Percentiles rank a stretch among this genome's conserved stretches.
Conservation (phyloP, 2,329 filamentous ascomycete genomes). For the Cladosporium sp. region DNA sequence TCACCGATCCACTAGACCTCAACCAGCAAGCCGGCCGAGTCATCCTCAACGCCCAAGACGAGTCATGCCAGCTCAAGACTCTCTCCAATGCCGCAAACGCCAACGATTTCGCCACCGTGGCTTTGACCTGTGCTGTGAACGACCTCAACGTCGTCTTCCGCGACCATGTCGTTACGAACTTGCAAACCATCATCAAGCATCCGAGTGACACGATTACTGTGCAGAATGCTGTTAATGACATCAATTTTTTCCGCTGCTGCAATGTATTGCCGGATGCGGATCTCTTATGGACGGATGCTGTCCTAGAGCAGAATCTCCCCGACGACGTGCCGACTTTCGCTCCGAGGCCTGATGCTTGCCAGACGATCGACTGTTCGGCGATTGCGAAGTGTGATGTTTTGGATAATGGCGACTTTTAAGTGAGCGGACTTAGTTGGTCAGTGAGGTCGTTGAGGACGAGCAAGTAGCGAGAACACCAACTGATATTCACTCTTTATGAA, state of each 20-base stretch:
- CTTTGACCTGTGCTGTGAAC: neutral
- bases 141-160: neutral
- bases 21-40: neutral
- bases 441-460: too few relatives aligned
- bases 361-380: neutral
- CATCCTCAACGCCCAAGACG: neutral
- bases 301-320: neutral
- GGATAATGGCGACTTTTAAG: neutral
- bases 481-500: too few relatives aligned
- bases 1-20: neutral
- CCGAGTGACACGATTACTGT: neutral
- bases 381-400: neutral
- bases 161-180: neutral
- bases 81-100: neutral
- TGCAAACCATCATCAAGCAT: neutral
- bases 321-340: neutral
- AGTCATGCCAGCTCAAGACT: neutral
- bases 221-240: neutral
- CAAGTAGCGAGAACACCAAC: too few relatives aligned
- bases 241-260: neutral
- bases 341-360: neutral
- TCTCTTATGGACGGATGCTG: neutral
- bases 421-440: too few relatives aligned
- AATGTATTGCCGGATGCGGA: neutral
- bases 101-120: neutral